Conservation (phyloP, 495 filamentous ascomycete species). For the Hypoxylon trugodes region DNA sequence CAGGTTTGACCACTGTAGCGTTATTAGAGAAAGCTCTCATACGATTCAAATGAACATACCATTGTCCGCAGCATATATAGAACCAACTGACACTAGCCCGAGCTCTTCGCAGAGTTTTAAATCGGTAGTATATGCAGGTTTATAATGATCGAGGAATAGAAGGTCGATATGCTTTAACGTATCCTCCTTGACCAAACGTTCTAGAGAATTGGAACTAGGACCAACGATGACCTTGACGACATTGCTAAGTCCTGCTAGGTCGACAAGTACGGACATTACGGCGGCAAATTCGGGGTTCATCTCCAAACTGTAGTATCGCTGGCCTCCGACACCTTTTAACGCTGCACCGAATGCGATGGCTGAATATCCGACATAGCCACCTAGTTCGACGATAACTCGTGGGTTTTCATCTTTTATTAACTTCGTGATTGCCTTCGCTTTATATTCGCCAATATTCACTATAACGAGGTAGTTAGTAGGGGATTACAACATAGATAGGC, state of each 20-base stretch:
- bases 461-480: not conserved
- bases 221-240: constrained; percentile 74
- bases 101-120: constrained; percentile 77
- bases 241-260: constrained; percentile 72
- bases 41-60: constrained; percentile 33
- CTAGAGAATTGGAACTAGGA: constrained; percentile 66
- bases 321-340: constrained; percentile 64
- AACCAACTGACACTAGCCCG: constrained; percentile 65
- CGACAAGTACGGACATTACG: constrained; percentile 66
- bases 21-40: not conserved
- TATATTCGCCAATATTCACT: constrained; percentile 78
- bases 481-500: no score
- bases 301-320: constrained; percentile 72
- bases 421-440: constrained; percentile 71
- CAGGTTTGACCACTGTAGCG: constrained; percentile 66
- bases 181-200: constrained; percentile 61
- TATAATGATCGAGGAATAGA: constrained; percentile 79
- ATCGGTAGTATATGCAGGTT: constrained; percentile 73
- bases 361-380: constrained; percentile 84
- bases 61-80: constrained; percentile 76
- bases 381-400: constrained; percentile 76
- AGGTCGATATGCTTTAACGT: constrained; percentile 66
- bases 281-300: constrained; percentile 72
- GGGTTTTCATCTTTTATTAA: constrained; percentile 73
- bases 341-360: constrained; percentile 74